A percentile compares a stretch with the other conserved stretches of the same genome.
Conservation (phyloP, 1,139 yeast genomes). For the Taiozyma sp. region DNA sequence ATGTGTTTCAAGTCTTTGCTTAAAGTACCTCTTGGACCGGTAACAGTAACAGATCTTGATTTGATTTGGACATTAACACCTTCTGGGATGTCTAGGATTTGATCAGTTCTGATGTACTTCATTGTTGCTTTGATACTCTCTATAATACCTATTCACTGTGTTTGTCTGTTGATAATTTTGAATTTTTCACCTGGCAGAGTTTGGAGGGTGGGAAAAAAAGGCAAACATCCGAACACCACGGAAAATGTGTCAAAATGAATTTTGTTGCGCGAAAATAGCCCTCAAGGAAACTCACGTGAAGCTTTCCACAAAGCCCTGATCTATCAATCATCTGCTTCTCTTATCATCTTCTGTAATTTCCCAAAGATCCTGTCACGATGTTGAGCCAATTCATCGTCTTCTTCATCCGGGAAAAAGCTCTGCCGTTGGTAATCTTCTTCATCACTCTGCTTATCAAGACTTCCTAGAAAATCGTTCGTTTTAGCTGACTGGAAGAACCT, state of each 20-base stretch:
- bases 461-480: conserved; percentile 21
- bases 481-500: conserved; percentile 6
- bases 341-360: conserved; percentile 46
- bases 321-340: background rate
- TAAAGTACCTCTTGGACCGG: conserved; percentile 98
- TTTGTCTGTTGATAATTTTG: background rate
- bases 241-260: background rate
- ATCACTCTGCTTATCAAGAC: conserved; percentile 27
- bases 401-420: conserved; percentile 47
- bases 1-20: conserved; percentile 91
- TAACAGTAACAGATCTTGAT: conserved; percentile 86
- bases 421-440: conserved; percentile 37
- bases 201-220: background rate
- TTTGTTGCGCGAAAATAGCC: background rate
- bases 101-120: conserved; percentile 74
- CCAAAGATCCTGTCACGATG: conserved; percentile 63
- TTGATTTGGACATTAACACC: conserved; percentile 90
- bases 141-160: background rate
- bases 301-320: background rate
- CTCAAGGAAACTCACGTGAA: background rate
- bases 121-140: conserved; percentile 15
- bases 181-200: background rate
- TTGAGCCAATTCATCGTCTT: conserved; percentile 54
- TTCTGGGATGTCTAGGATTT: conserved; percentile 88
- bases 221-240: background rate